A percentile compares a stretch with the other conserved stretches of the same genome.
Evolutionary conservation across 257 asterid genomes (phyloP).

Genomic region (Rehmannia glutinosa): DNA sequence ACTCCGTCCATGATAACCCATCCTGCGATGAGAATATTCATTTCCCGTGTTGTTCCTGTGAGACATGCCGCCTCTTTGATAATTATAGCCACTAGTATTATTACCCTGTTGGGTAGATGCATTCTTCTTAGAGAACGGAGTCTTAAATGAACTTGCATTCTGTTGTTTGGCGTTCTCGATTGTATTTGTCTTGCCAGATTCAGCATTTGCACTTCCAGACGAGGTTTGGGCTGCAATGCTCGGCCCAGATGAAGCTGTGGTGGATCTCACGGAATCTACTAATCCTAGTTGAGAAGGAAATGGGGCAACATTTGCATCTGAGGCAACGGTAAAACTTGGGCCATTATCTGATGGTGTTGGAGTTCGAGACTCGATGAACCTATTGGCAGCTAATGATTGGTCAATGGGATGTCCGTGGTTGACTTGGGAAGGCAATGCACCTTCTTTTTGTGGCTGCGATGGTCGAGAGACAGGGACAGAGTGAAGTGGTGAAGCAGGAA

Average conservation of each 20-base stretch:
- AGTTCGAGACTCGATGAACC: constrained; percentile 53
- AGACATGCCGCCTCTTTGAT: constrained; percentile 54
- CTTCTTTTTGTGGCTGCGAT: constrained; percentile 61
- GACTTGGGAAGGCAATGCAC: constrained; percentile 50
- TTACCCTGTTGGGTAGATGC: constrained; percentile 39
- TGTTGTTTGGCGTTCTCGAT: constrained; percentile 33
- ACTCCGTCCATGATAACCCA: constrained; percentile 70
- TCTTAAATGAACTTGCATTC: constrained; percentile 32
- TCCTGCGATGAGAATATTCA: constrained; percentile 73
- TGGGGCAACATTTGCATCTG: constrained; percentile 36
- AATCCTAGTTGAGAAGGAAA: constrained; percentile 51
- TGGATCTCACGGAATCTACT: constrained; percentile 44
- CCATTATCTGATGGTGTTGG: constrained; percentile 45
- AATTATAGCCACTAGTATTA: constrained; percentile 41
- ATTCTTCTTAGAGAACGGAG: constrained; percentile 49
- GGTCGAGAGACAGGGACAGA: constrained; percentile 59
- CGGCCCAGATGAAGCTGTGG: constrained; percentile 36
- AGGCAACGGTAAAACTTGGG: constrained; percentile 31
- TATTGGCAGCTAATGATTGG: constrained; percentile 41
- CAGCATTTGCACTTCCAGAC: constrained; percentile 33
- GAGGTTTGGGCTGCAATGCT: constrained; percentile 31
- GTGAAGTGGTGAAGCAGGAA: constrained; percentile 63
- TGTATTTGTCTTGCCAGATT: constrained; percentile 32
- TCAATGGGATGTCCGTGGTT: constrained; percentile 45
- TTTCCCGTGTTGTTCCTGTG: constrained; percentile 55